phyloP scores from a whole-genome alignment of 441 rosid species.

The Pelargonium fulgidum region DNA sequence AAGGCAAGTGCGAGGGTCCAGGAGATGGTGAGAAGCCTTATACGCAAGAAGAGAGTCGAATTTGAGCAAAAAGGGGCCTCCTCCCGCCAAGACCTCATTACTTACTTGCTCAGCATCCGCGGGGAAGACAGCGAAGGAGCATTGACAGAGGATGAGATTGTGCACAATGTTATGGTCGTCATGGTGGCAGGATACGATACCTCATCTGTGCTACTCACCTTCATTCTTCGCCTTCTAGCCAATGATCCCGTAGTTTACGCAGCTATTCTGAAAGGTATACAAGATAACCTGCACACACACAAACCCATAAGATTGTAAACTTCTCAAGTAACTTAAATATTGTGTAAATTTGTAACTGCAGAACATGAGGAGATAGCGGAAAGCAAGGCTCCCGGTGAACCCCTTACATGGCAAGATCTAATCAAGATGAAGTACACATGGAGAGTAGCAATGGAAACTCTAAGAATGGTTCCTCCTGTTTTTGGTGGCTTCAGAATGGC shows the following conservation, averaged over 20 bases:
- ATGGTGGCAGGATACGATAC: constrained; percentile 54
- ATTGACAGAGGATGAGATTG: constrained; percentile 40
- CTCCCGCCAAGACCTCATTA: constrained; percentile 37
- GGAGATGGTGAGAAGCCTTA: constrained; percentile 27
- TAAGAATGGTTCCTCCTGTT: constrained; percentile 35
- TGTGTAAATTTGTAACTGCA: constrained; percentile 14
- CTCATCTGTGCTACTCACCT: constrained; percentile 37
- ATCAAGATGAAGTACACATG: constrained; percentile 53
- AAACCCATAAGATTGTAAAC: neutral
- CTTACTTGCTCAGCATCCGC: constrained; percentile 31
- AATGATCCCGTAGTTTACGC: constrained; percentile 31
- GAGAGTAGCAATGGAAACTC: constrained; percentile 51
- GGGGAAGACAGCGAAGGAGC: constrained; percentile 15
- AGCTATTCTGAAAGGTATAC: constrained; percentile 42
- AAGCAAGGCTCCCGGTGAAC: constrained; percentile 29
- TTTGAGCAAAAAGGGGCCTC: constrained; percentile 25
- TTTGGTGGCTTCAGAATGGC: constrained; percentile 43
- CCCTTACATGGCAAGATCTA: constrained; percentile 45
- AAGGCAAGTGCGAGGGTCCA: constrained; percentile 28
- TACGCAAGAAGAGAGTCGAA: constrained; percentile 29
- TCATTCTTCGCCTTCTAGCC: constrained; percentile 37
- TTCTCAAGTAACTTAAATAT: neutral
- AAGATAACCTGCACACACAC: neutral
- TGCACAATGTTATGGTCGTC: constrained; percentile 37
- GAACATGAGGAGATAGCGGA: constrained; percentile 45